These are phyloP conservation scores for Lodderomyces theae DNA, from an alignment of 1,139 yeast species.

Conservation along the genomic window DNA sequence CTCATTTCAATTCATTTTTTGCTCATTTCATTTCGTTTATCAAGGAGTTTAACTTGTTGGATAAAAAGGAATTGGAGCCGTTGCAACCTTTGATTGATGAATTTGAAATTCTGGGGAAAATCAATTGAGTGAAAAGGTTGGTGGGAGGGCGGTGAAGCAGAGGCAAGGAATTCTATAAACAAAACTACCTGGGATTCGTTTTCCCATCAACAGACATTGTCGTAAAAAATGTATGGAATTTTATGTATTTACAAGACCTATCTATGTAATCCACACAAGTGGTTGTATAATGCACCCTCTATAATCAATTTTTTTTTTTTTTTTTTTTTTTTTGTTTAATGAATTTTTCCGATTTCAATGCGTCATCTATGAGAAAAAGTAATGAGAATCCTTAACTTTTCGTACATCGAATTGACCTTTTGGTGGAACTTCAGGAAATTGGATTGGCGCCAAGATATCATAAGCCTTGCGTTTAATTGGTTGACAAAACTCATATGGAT, in stretches of 20 bases:
- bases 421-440: constrained; percentile 71
- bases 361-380: constrained; percentile 73
- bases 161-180: no score
- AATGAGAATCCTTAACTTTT: constrained; percentile 67
- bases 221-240: no score
- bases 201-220: background rate
- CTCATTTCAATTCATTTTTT: constrained; percentile 97
- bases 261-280: no score
- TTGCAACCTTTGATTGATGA: constrained; percentile 70
- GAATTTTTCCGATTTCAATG: no score
- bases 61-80: constrained; percentile 76
- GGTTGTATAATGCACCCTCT: no score
- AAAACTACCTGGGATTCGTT: no score
- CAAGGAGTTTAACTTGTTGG: constrained; percentile 79
- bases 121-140: constrained; percentile 25
- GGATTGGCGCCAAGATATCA: constrained; percentile 57
- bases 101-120: constrained; percentile 84
- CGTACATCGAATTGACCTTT: constrained; percentile 84
- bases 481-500: constrained; percentile 23
- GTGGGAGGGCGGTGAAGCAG: no score
- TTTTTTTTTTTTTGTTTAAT: no score
- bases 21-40: constrained; percentile 91
- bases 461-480: constrained; percentile 9
- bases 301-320: no score
- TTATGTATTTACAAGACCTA: constrained; percentile 1